These are phyloP conservation scores for Oemleria cerasiformis DNA, from an alignment of 306 rosid genomes.

Conservation along the genomic window DNA sequence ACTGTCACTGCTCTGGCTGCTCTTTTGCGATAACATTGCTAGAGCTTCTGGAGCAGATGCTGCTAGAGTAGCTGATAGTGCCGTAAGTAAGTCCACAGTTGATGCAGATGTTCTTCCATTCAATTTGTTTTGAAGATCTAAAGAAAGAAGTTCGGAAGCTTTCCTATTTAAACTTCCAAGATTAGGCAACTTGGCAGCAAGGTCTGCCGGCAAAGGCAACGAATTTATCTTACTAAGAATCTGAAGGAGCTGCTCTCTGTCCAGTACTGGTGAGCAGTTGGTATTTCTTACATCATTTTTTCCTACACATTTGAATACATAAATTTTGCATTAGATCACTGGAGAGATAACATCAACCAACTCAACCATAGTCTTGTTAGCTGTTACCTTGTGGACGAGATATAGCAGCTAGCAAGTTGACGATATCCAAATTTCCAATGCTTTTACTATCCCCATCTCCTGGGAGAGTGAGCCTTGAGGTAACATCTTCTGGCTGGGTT, in stretches of 20 bases:
- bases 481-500: slow-evolving; percentile 71
- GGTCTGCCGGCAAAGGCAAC: slow-evolving; percentile 65
- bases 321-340: slow-evolving; percentile 12
- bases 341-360: background rate
- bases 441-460: slow-evolving; percentile 37
- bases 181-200: slow-evolving; percentile 69
- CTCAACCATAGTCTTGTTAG: slow-evolving; percentile 26
- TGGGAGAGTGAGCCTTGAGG: slow-evolving; percentile 36
- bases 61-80: slow-evolving; percentile 66
- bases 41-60: slow-evolving; percentile 52
- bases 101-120: slow-evolving; percentile 49
- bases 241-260: slow-evolving; percentile 72
- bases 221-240: slow-evolving; percentile 70
- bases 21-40: slow-evolving; percentile 49
- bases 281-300: slow-evolving; percentile 58
- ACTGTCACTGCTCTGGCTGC: slow-evolving; percentile 64
- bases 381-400: slow-evolving; percentile 74
- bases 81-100: slow-evolving; percentile 73
- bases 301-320: slow-evolving; percentile 39
- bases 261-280: slow-evolving; percentile 45
- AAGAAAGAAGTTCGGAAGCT: slow-evolving; percentile 36
- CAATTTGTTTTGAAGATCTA: slow-evolving; percentile 45
- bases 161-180: slow-evolving; percentile 48
- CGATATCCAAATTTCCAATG: slow-evolving; percentile 54
- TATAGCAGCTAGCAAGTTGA: slow-evolving; percentile 63